Percentiles rank a stretch among this genome's conserved stretches.
phyloP scores from a whole-genome alignment of 2,329 filamentous ascomycete genomes.

The Alternaria triticimaculans region DNA sequence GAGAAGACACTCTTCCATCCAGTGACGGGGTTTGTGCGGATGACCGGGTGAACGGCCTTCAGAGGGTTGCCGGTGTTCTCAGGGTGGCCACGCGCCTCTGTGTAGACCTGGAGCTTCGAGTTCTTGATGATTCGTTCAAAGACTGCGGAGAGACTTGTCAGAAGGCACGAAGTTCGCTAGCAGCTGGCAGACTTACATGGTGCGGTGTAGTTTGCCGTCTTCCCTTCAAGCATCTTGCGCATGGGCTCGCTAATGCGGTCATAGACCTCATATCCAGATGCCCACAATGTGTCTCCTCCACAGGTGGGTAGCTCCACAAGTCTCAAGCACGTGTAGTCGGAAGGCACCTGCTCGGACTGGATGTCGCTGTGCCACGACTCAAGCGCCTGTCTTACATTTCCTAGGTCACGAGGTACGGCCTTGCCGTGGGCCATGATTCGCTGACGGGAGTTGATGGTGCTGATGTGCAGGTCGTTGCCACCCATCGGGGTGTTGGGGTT shows the following conservation, averaged over 20 bases:
- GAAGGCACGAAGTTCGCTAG: neutral
- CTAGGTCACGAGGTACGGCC: conserved; percentile 3
- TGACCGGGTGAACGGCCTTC: conserved; percentile 58
- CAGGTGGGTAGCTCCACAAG: neutral
- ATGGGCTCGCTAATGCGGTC: conserved; percentile 9
- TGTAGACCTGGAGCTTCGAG: conserved; percentile 1
- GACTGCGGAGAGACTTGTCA: neutral
- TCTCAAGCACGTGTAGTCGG: conserved; percentile 8
- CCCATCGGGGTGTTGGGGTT: conserved; percentile 4
- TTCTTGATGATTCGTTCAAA: conserved; percentile 9
- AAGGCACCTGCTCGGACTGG: conserved; percentile 9
- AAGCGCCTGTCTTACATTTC: conserved; percentile 2
- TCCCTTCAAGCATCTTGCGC: conserved; percentile 4
- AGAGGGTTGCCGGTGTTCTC: conserved; percentile 58
- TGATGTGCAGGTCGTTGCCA: conserved; percentile 7
- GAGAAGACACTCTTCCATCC: conserved; percentile 61
- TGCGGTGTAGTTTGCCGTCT: conserved; percentile 7
- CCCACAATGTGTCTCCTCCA: conserved; percentile 11
- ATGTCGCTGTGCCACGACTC: conserved; percentile 10
- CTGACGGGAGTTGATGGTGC: conserved; percentile 11
- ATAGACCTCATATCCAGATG: conserved; percentile 8
- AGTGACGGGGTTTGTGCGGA: conserved; percentile 64
- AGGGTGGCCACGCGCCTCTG: conserved; percentile 54
- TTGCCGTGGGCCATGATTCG: conserved; percentile 5
- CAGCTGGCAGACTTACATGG: conserved; percentile 1